These are phyloP conservation scores for Lipomyces mesembrius DNA, from an alignment of 805 yeast genomes.

Conservation along the genomic window DNA sequence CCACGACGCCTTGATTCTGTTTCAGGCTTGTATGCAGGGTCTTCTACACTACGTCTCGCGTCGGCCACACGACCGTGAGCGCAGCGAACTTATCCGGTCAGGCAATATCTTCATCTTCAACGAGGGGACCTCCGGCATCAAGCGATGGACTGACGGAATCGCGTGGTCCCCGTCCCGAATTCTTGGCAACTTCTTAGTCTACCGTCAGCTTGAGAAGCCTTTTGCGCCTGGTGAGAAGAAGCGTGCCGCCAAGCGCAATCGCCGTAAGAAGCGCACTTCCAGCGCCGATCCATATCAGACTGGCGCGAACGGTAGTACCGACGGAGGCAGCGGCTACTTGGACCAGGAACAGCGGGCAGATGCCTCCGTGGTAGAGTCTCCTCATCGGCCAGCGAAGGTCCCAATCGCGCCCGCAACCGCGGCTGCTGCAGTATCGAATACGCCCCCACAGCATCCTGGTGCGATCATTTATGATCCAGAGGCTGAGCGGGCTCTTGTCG, in stretches of 20 bases:
- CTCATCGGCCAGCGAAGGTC: slow-evolving; percentile 8
- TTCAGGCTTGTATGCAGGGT: slow-evolving; percentile 76
- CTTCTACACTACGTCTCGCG: slow-evolving; percentile 66
- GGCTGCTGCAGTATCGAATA: slow-evolving; percentile 26
- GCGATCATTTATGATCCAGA: slow-evolving; percentile 36
- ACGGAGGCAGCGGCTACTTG: slow-evolving; percentile 11
- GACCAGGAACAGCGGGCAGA: slow-evolving; percentile 17
- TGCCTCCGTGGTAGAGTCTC: not conserved
- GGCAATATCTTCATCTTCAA: slow-evolving; percentile 86
- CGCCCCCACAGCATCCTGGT: slow-evolving; percentile 9
- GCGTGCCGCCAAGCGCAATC: slow-evolving; percentile 46
- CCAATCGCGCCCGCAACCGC: slow-evolving; percentile 14
- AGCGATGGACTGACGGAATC: slow-evolving; percentile 96
- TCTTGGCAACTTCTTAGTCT: slow-evolving; percentile 80
- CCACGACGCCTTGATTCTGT: slow-evolving; percentile 76
- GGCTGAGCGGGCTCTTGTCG: slow-evolving; percentile 54
- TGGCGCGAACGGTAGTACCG: slow-evolving; percentile 16
- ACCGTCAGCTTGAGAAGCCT: slow-evolving; percentile 67
- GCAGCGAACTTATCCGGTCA: slow-evolving; percentile 64
- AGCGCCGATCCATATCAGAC: slow-evolving; percentile 34
- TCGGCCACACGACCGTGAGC: slow-evolving; percentile 81
- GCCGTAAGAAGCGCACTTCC: slow-evolving; percentile 36
- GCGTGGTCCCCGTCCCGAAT: slow-evolving; percentile 93
- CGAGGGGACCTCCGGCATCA: slow-evolving; percentile 80
- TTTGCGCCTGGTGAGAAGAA: slow-evolving; percentile 53